Base-by-base conservation (phyloP, 371 early-diverging fungal genomes). In the Mucor plumbeus region DNA sequence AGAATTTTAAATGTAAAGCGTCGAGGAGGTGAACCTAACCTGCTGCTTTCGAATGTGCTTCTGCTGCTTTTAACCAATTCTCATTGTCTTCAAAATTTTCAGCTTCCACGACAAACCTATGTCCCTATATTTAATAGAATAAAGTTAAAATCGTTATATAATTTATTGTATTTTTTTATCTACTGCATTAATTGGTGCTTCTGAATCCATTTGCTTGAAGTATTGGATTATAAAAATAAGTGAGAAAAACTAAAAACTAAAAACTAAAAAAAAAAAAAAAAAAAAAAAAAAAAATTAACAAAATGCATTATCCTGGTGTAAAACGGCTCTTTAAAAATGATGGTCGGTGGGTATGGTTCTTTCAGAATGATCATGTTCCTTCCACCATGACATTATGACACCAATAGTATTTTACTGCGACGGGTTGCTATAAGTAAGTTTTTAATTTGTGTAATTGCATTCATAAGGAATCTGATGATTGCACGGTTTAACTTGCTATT, bases 11-110 rank as follows among this genome's bases (percentile, higher is more conserved):
- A 40, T 11, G 36, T 33, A n/a, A 31, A 59, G 1, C 15, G 26
- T 26, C 26, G 3, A 26, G 26, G 26, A 26, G 26, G 3, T 26
- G 21, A 13, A 38, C 9, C 38, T n/a, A 65, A 73, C 73, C 73
- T 50, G 86, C 86, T 43, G 86, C 86, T 44, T 76, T 70, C 17
- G 61, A 55, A 71, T 86, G 86, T 10, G 82, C 73, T 38, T 83
- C 78, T 21, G 76, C 73, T 35, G 86, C 86, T 68, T 81, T 71
- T 10, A 59, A 56, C 84, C 83, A 86, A 36, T 71, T 61, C 63
- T 84, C 86, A 13, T 71, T 72, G 58, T 86, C 86, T 68, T 84
- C 83, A 34, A 66, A 77, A 66, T 84, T 83, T 65, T 86, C 86
- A 34, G 86, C 86, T 5, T 65, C 73, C 65, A 76, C 81, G 4